Conservation (phyloP, 805 yeast genomes). For the Nakazawaea anatomiae region DNA sequence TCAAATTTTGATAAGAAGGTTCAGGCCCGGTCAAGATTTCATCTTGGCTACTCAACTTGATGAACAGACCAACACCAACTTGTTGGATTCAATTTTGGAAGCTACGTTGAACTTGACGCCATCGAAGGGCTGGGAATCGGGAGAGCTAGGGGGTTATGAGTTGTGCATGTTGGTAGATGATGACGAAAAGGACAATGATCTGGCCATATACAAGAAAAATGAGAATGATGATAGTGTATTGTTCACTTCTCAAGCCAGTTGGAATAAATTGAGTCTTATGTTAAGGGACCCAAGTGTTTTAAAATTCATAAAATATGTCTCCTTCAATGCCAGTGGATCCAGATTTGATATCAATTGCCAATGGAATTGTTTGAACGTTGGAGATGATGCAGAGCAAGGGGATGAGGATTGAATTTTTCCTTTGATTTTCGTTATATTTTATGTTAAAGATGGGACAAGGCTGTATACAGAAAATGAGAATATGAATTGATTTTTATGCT, state of each 20-base stretch:
- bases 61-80: slow-evolving; percentile 26
- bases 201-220: slow-evolving; percentile 71
- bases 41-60: slow-evolving; percentile 69
- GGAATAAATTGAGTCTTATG: slow-evolving; percentile 77
- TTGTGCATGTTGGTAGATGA: slow-evolving; percentile 69
- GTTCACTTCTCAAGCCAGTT: slow-evolving; percentile 70
- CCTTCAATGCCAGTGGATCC: slow-evolving; percentile 81
- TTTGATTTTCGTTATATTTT: too few species aligned
- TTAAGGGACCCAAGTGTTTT: slow-evolving; percentile 81
- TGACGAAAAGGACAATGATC: slow-evolving; percentile 59
- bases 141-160: slow-evolving; percentile 95
- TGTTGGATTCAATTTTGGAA: slow-evolving; percentile 56
- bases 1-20: slow-evolving; percentile 71
- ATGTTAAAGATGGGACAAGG: too few species aligned
- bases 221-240: slow-evolving; percentile 72
- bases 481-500: too few species aligned
- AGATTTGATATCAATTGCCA: slow-evolving; percentile 86
- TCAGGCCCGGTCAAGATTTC: slow-evolving; percentile 93
- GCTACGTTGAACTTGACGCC: slow-evolving; percentile 84
- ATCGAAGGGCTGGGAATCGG: slow-evolving; percentile 73
- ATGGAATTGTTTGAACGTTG: slow-evolving; percentile 43
- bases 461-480: too few species aligned
- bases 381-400: not conserved
- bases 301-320: slow-evolving; percentile 88
- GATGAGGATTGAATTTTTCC: too few species aligned